phyloP scores from a whole-genome alignment of 2,329 filamentous ascomycete species.

The Xylaria sp. region DNA sequence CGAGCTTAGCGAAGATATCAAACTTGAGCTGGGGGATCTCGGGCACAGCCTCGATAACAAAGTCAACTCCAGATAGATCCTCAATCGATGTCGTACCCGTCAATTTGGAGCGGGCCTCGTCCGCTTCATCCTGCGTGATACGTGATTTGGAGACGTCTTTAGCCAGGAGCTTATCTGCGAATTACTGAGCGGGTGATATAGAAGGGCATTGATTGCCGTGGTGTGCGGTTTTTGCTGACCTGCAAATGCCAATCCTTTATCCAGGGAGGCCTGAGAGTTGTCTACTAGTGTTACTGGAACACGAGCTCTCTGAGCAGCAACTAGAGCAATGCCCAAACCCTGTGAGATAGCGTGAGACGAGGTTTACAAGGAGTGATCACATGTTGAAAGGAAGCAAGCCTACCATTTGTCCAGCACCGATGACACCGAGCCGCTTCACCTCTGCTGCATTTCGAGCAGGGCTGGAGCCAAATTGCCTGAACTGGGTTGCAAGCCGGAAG shows the following conservation, averaged over 20 bases:
- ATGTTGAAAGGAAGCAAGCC: slow-evolving; percentile 52
- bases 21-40: slow-evolving; percentile 90
- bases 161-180: slow-evolving; percentile 84
- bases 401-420: slow-evolving; percentile 97
- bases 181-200: slow-evolving; percentile 28
- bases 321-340: slow-evolving; percentile 95
- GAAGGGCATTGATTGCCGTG: not conserved
- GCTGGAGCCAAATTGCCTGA: slow-evolving; percentile 76
- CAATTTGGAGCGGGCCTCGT: slow-evolving; percentile 76
- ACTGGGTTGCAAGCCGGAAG: slow-evolving; percentile 53
- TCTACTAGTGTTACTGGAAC: slow-evolving; percentile 90
- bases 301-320: slow-evolving; percentile 84
- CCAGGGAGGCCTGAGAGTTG: slow-evolving; percentile 81
- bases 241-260: slow-evolving; percentile 91
- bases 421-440: slow-evolving; percentile 87
- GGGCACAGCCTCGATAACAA: slow-evolving; percentile 97
- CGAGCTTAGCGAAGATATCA: slow-evolving; percentile 85
- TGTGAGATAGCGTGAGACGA: slow-evolving; percentile 54
- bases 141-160: slow-evolving; percentile 92
- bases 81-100: slow-evolving; percentile 77
- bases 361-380: slow-evolving; percentile 45
- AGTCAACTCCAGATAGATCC: slow-evolving; percentile 84
- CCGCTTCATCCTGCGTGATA: slow-evolving; percentile 83
- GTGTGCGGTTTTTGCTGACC: slow-evolving; percentile 59
- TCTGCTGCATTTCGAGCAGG: slow-evolving; percentile 70